Base-by-base conservation (phyloP, 345 rosid genomes). In the Turritis glabra region DNA sequence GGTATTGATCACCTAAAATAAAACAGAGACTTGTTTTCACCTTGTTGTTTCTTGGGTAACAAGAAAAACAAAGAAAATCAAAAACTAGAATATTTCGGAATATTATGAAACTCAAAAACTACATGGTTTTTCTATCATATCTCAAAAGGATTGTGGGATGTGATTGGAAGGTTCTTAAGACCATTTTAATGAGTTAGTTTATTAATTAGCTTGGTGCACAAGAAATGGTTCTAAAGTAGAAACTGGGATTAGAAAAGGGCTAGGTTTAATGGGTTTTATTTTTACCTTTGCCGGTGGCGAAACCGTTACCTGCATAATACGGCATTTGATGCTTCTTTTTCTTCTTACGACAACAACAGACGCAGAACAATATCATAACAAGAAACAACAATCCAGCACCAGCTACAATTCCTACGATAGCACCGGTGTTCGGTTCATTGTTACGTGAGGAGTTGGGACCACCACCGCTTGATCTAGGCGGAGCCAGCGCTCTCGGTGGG, bases 341-440 rank as follows among this genome's bases (percentile, higher is more conserved):
- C 84, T 68, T 88, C 82, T 82, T 90, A 52, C 82, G 85, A 38
- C 80, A 78, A 67, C 82, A 72, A 46, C 85, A 71, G 19, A 84
- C 78, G 25, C 84, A 53, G 40, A 71, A 65, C 56, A 74, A 63
- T 9, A 88, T n/a, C 67, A 83, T 48, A 11, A 80, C 67, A 51
- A 86, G 67, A 37, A 89, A 14, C 58, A 89, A 40, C 50, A 90
- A 23, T 41, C 67, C 84, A 18, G 67, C 89, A 32, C 83, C 82
- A 38, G 60, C 85, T 12, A 23, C 86, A 10, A 86, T 68, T 35
- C 88, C 97, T 38, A 79, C 46, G 14, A 79, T 63, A 64, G 51
- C 72, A 47, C 13, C 43, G 10, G 46, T 64, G 68, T 26, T 58
- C 8, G 25, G 67, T 44, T 30, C 58, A 12, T 65, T 50, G 43